Conservation (phyloP, 371 early-diverging fungal genomes). For the Mycotypha africana region DNA sequence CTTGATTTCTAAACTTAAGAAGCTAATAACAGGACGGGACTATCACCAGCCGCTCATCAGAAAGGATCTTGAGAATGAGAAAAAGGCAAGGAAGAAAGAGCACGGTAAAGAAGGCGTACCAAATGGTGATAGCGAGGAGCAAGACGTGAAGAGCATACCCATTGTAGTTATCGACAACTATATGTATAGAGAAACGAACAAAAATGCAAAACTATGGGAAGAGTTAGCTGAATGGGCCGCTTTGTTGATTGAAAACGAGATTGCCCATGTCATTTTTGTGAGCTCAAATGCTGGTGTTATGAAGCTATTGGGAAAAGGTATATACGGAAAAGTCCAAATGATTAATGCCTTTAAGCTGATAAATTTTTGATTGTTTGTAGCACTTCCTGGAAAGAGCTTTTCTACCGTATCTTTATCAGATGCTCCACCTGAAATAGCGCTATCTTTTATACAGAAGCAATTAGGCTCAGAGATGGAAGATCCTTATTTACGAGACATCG, state of each 20-base stretch:
- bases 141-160: slow-evolving; percentile 54
- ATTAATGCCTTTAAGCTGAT: not conserved
- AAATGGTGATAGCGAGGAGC: slow-evolving; percentile 1
- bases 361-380: slow-evolving; percentile 20
- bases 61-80: no score
- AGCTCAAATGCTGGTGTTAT: slow-evolving; percentile 70
- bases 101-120: not conserved
- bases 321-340: not conserved
- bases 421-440: slow-evolving; percentile 60
- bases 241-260: slow-evolving; percentile 63
- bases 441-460: slow-evolving; percentile 57
- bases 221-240: slow-evolving; percentile 77
- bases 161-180: slow-evolving; percentile 87
- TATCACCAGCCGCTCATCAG: slow-evolving; percentile 1
- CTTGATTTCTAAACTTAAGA: slow-evolving; percentile 3
- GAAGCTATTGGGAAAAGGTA: slow-evolving; percentile 68
- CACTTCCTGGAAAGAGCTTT: slow-evolving; percentile 73
- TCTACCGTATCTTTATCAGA: slow-evolving; percentile 67
- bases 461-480: slow-evolving; percentile 44
- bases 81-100: no score
- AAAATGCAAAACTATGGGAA: slow-evolving; percentile 59
- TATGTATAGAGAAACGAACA: slow-evolving; percentile 65
- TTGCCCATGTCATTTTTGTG: slow-evolving; percentile 91
- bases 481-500: slow-evolving; percentile 46
- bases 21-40: not conserved